Evolutionary conservation across 495 filamentous ascomycete species (phyloP).

Genomic region (Hypoxylon intermedium): DNA sequence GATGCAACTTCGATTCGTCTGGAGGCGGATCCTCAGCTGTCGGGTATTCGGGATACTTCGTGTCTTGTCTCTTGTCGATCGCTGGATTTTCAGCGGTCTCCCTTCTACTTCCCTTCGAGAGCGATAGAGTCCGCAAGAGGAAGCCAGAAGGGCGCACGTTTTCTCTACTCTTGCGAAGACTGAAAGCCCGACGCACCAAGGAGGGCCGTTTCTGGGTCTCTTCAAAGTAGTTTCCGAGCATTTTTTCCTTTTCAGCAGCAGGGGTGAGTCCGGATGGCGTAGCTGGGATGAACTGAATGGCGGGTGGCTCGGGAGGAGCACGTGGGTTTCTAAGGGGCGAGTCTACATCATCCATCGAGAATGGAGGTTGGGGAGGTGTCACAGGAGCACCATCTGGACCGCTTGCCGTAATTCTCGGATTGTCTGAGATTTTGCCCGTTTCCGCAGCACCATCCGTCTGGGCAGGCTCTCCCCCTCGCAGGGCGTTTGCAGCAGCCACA

Average conservation of each 20-base stretch:
- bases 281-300: slow-evolving; percentile 76
- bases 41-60: slow-evolving; percentile 40
- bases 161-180: slow-evolving; percentile 65
- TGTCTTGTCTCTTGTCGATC: slow-evolving; percentile 44
- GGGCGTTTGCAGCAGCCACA: slow-evolving; percentile 34
- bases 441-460: slow-evolving; percentile 16
- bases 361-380: slow-evolving; percentile 54
- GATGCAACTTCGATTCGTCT: slow-evolving; percentile 69
- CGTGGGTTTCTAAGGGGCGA: slow-evolving; percentile 80
- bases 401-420: slow-evolving; percentile 45
- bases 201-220: slow-evolving; percentile 56
- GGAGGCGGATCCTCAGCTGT: slow-evolving; percentile 50
- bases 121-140: slow-evolving; percentile 52
- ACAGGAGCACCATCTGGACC: slow-evolving; percentile 53
- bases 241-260: slow-evolving; percentile 60
- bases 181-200: slow-evolving; percentile 65
- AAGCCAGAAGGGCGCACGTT: slow-evolving; percentile 52
- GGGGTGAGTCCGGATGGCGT: slow-evolving; percentile 66
- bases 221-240: slow-evolving; percentile 57
- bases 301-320: slow-evolving; percentile 63
- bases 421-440: slow-evolving; percentile 24
- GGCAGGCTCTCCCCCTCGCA: slow-evolving; percentile 10
- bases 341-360: slow-evolving; percentile 61
- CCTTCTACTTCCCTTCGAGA: slow-evolving; percentile 41
- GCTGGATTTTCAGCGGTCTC: slow-evolving; percentile 18